Evolutionary conservation across 2,329 filamentous ascomycete species (phyloP), one percentile per base, ranked within the genome.

Genomic region (Rhynchosporium secalis): DNA sequence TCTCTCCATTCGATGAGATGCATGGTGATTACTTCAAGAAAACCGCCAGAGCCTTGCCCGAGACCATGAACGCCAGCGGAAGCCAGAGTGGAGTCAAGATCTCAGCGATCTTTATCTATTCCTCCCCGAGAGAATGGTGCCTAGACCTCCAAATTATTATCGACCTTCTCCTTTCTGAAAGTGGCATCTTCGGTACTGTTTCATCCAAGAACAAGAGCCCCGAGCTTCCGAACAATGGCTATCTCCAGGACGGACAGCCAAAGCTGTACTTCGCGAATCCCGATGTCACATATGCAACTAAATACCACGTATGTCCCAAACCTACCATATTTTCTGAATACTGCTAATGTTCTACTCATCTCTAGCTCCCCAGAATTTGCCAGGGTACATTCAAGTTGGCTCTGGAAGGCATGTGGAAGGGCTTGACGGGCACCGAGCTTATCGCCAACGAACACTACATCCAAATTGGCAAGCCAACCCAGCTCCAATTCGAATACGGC

Each of bases 401-500:
- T 28, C 48, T 62, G 7, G 31, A 55, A 43, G 60, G 60, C 1
- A 36, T 26, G 9, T 62, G 55, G 60, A 31, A 13, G 4, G 56
- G 55, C 5, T 41, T 58, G 29, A 56, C 60, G 2, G 56, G 41
- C 31, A 46, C 40, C 1, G 56, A 56, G 4, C 13, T 46, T 3
- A 3, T 56, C 9, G 28, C 48, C 8, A 9, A 28, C 3, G 8
- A 54, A 26, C 48, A 62, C 28, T 41, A 55, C 13, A 54, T 3
- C 29, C 20, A 55, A 15, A 58, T 54, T 29, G 60, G 60, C 20
- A 62, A 62, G 43, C 56, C 60, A 33, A 62, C 55, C 2, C 46
- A 62, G 33, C 40, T 43, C 10, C 89, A 87, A 26, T 90, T 89
- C 81, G 87, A 86, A 77, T 90, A 88, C 76, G 88, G 87, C 67